A percentile compares a stretch with the other conserved stretches of the same genome.
These are phyloP conservation scores for Boechera divaricarpa DNA, from an alignment of 345 rosid species.

Conservation along the genomic window DNA sequence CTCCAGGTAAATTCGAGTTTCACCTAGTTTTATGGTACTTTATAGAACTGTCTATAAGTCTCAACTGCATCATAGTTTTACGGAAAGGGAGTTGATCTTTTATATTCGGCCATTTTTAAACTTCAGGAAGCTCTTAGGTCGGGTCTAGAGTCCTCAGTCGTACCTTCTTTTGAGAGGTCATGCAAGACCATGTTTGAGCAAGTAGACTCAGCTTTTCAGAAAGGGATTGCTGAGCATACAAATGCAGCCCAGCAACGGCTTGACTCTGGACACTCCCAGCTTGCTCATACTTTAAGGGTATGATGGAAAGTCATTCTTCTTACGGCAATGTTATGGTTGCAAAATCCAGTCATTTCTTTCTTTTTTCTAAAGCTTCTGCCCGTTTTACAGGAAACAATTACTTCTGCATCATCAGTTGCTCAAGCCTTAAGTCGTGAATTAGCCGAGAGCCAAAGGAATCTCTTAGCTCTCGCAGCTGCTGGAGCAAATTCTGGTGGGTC, in stretches of 20 bases:
- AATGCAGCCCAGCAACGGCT: slow-evolving; percentile 73
- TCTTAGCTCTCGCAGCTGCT: slow-evolving; percentile 69
- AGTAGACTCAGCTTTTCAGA: slow-evolving; percentile 80
- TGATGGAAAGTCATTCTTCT: slow-evolving; percentile 34
- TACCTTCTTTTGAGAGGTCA: slow-evolving; percentile 92
- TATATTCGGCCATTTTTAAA: slow-evolving; percentile 23
- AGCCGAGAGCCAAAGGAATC: slow-evolving; percentile 78
- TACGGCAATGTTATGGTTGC: slow-evolving; percentile 10
- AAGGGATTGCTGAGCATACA: slow-evolving; percentile 80
- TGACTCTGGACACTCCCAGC: slow-evolving; percentile 70
- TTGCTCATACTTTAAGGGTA: slow-evolving; percentile 80
- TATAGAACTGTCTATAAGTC: background rate
- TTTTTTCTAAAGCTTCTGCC: background rate
- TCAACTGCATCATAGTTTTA: slow-evolving; percentile 23
- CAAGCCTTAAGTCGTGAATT: slow-evolving; percentile 75
- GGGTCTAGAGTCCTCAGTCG: slow-evolving; percentile 69
- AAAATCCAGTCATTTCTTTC: background rate
- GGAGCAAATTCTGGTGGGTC: slow-evolving; percentile 64
- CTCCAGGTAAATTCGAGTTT: slow-evolving; percentile 67
- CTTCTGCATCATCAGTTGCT: slow-evolving; percentile 70
- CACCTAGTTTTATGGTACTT: slow-evolving; percentile 10
- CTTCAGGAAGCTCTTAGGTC: slow-evolving; percentile 76
- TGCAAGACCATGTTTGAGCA: slow-evolving; percentile 94
- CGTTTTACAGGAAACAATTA: slow-evolving; percentile 71
- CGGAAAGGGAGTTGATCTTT: slow-evolving; percentile 28